Base-by-base conservation (phyloP, 805 yeast species). In the Ogataea polymorpha region DNA sequence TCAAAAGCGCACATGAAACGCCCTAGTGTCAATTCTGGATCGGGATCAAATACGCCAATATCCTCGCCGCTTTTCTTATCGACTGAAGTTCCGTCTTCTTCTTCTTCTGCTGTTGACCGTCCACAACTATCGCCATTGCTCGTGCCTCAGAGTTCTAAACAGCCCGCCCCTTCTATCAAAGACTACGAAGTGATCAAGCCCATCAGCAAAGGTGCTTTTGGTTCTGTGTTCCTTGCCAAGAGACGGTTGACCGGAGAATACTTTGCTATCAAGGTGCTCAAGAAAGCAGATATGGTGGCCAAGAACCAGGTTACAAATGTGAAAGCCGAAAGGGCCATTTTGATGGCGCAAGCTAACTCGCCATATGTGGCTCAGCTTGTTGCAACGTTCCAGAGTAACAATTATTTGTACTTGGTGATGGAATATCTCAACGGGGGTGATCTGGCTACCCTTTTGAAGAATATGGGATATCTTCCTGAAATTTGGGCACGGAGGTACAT, bases 391-490 rank as follows among this genome's bases (percentile, higher is more conserved):
- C 99, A 93, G 64, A 86, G 87, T 45, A 77, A 78, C 36, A 95
- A 88, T 46, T 89, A 83, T 58, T 67, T 93, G 13, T 93, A 86
- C 56, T 69, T 93, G 51, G 99, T 93, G 2, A 91, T 95, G 98
- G 99, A 93, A 60, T 93, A 88, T 56, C 67, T 93, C 28, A 87
- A 85, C 51, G 99, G 99, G 31, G 99, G 99, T 24, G 99, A 93
- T 61, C 77, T 91, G 55, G 93, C 97, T 0, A 82, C 96, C 0
- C 67, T 95, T 38, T 66, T 93, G 20, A 86, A 86, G 55, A 77
- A 80, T 63, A 72, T 91, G 60, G 96, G 96, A 0, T 80, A 81
- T 2, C 63, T 93, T 17, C 91, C 96, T 0, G 86, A 84, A 50
- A 79, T 79, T 31, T 93, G 98, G 98, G 79, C 88, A 0, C 80